These are phyloP conservation scores for Tothia fuscella DNA, from an alignment of 2,329 filamentous ascomycete genomes.

Conservation along the genomic window DNA sequence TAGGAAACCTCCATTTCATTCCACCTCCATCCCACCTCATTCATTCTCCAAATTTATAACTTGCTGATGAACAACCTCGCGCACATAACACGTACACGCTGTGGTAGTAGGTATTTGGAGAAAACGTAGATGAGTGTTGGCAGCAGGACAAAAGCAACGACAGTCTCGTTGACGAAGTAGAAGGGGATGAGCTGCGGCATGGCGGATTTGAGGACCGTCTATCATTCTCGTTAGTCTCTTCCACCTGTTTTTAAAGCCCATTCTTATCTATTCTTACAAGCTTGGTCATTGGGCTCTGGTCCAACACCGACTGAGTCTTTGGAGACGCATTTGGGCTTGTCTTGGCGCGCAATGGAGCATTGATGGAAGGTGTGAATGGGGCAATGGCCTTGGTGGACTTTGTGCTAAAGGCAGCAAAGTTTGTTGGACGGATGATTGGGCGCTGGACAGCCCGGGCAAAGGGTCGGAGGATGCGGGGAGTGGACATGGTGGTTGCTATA, in stretches of 20 bases:
- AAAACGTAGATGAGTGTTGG: conserved; percentile 32
- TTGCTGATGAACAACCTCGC: conserved; percentile 34
- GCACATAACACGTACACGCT: conserved; percentile 28
- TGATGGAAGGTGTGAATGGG: conserved; percentile 11
- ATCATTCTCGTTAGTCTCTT: conserved; percentile 9
- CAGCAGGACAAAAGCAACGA: conserved; percentile 28
- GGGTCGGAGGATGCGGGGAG: conserved; percentile 29
- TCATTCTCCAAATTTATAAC: conserved; percentile 21
- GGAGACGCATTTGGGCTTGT: not conserved
- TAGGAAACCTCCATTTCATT: conserved; percentile 5
- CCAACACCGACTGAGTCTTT: not conserved
- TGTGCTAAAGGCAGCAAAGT: conserved; percentile 16
- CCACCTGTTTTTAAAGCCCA: not conserved
- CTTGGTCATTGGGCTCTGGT: conserved; percentile 8
- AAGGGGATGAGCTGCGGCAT: conserved; percentile 34
- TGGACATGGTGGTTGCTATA: conserved; percentile 7
- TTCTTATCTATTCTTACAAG: conserved; percentile 2
- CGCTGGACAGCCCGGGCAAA: conserved; percentile 27
- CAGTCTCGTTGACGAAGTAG: conserved; percentile 35
- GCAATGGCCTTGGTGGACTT: conserved; percentile 11
- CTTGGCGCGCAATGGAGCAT: not conserved
- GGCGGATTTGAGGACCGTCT: conserved; percentile 29
- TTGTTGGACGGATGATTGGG: conserved; percentile 26
- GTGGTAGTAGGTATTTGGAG: conserved; percentile 32
- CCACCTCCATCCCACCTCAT: not conserved